Percentiles rank a stretch among this genome's conserved stretches.
These are phyloP conservation scores for Amaranthus palmeri DNA, from an alignment of 148 eudicot genomes.

Conservation along the genomic window DNA sequence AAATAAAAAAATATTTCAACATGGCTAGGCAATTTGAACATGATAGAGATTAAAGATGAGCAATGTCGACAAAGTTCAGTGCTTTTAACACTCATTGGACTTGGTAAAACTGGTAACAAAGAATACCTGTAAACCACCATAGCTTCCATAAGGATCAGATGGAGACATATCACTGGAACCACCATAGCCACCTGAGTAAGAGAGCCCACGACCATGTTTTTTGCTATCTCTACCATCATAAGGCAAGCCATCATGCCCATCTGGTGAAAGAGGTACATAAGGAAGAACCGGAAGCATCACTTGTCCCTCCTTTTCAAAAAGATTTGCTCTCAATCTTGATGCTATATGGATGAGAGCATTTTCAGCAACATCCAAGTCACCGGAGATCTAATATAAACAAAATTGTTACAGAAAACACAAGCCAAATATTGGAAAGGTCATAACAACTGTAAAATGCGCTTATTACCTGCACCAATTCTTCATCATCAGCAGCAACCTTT, in stretches of 20 bases:
- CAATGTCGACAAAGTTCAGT: background rate
- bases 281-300: slow-evolving; percentile 86
- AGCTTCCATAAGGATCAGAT: slow-evolving; percentile 65
- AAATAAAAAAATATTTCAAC: background rate
- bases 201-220: slow-evolving; percentile 65
- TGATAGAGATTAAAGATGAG: background rate
- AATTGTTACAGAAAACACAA: background rate
- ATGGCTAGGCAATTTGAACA: background rate
- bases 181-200: slow-evolving; percentile 80
- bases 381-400: slow-evolving; percentile 59
- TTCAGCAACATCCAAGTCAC: slow-evolving; percentile 80
- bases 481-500: slow-evolving; percentile 81
- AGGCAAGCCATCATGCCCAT: slow-evolving; percentile 46
- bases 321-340: slow-evolving; percentile 78
- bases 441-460: background rate
- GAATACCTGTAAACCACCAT: slow-evolving; percentile 68
- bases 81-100: background rate
- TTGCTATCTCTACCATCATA: slow-evolving; percentile 80
- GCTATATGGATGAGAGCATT: slow-evolving; percentile 78
- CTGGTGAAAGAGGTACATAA: slow-evolving; percentile 64
- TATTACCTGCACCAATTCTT: slow-evolving; percentile 94
- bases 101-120: background rate
- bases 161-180: slow-evolving; percentile 59
- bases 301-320: slow-evolving; percentile 90
- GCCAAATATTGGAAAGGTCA: background rate